phyloP scores from a whole-genome alignment of 345 rosid species.

The Psidium friedrichsthalianum region DNA sequence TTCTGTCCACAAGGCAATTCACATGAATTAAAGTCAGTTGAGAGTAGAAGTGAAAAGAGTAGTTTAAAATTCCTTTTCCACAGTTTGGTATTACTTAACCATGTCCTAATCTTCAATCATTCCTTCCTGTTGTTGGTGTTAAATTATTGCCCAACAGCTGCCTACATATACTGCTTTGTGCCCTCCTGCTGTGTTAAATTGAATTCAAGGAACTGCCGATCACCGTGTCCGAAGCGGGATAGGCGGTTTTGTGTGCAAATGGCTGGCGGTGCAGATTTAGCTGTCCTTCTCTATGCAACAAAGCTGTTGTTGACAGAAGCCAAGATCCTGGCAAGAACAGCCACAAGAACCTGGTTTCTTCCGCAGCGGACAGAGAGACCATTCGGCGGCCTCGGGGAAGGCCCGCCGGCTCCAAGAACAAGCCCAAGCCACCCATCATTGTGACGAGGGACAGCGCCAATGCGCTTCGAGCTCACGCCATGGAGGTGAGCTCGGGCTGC shows the following conservation, averaged over 20 bases:
- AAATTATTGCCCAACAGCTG: slow-evolving; percentile 22
- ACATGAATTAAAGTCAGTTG: background rate
- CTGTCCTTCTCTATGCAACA: slow-evolving; percentile 28
- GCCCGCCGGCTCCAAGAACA: slow-evolving; percentile 91
- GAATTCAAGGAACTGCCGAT: background rate
- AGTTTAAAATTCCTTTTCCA: slow-evolving; percentile 11
- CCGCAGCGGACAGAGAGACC: slow-evolving; percentile 36
- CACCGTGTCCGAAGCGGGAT: background rate
- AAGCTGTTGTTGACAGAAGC: slow-evolving; percentile 29
- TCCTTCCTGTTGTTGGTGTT: slow-evolving; percentile 50
- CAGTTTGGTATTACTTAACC: slow-evolving; percentile 60
- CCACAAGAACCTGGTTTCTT: slow-evolving; percentile 31
- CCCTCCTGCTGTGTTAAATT: slow-evolving; percentile 2
- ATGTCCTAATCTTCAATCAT: slow-evolving; percentile 70
- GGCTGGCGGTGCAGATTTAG: slow-evolving; percentile 47
- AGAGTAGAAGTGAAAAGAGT: background rate
- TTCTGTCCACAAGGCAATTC: background rate
- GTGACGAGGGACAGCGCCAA: slow-evolving; percentile 77
- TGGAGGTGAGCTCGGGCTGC: slow-evolving; percentile 89
- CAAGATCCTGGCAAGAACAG: slow-evolving; percentile 33
- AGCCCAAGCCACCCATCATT: slow-evolving; percentile 93
- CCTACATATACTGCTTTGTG: slow-evolving; percentile 41
- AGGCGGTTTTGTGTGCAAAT: slow-evolving; percentile 9
- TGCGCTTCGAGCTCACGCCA: slow-evolving; percentile 75
- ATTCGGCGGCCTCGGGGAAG: slow-evolving; percentile 77